These are phyloP conservation scores for Solanum bulbocastanum DNA, from an alignment of 257 asterid species.

Conservation along the genomic window DNA sequence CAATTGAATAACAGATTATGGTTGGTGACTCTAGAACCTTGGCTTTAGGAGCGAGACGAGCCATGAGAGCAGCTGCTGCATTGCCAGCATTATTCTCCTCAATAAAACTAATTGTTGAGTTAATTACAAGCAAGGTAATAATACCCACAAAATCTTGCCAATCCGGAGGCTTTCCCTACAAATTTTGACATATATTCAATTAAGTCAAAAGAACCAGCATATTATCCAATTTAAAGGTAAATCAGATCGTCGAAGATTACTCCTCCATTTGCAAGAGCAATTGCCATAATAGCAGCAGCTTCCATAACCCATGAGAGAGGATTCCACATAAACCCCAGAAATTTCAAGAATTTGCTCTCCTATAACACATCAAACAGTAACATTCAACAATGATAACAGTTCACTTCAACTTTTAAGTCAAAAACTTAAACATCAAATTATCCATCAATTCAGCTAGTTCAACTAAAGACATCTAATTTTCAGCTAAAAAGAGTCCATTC, in stretches of 20 bases:
- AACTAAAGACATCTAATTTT: background rate
- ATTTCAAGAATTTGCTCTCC: conserved; percentile 90
- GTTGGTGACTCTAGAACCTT: conserved; percentile 26
- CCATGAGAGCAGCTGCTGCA: conserved; percentile 99
- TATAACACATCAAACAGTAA: conserved; percentile 16
- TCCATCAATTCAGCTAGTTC: background rate
- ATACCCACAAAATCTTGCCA: conserved; percentile 99
- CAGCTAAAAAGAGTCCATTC: background rate
- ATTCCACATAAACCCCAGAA: conserved; percentile 98
- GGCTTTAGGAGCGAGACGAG: conserved; percentile 93
- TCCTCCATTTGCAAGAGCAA: conserved; percentile 99
- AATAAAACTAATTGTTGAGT: conserved; percentile 90
- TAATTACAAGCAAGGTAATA: conserved; percentile 74
- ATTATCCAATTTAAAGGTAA: background rate
- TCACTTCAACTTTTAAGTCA: background rate
- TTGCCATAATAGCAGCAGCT: conserved; percentile 99
- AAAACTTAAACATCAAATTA: background rate
- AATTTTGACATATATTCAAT: background rate
- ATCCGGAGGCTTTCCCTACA: conserved; percentile 96
- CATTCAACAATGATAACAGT: background rate
- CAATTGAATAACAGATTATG: background rate
- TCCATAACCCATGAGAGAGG: conserved; percentile 99
- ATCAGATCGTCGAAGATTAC: conserved; percentile 27
- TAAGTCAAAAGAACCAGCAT: background rate
- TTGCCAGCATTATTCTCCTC: conserved; percentile 99